phyloP scores from a whole-genome alignment of 176 grass and related monocot species.

The Miscanthus lutarioriparius region DNA sequence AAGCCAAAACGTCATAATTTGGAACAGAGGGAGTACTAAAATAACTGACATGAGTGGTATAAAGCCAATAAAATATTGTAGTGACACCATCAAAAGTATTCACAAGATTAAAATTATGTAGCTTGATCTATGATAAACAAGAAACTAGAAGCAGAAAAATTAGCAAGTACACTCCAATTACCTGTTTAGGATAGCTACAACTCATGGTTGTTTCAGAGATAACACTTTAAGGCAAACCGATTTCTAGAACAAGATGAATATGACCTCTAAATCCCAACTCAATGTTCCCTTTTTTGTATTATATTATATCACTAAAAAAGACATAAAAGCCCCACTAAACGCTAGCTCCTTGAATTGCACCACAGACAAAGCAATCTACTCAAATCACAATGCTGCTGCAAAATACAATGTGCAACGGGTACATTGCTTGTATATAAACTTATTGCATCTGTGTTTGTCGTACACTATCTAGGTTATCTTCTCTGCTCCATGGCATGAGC shows the following conservation, averaged over 20 bases:
- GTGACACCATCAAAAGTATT: neutral
- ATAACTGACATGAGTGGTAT: neutral
- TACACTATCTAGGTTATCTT: neutral
- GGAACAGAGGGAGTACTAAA: neutral
- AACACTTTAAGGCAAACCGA: neutral
- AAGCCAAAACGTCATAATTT: too few relatives aligned
- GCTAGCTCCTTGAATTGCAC: neutral
- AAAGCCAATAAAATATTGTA: neutral
- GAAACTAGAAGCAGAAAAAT: neutral
- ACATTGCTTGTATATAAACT: neutral
- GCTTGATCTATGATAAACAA: slow-evolving; percentile 5
- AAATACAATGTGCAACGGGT: neutral
- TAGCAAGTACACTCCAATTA: neutral
- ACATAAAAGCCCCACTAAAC: neutral
- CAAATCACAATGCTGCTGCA: neutral
- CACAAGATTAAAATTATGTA: neutral
- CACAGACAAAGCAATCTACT: neutral
- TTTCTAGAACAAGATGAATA: neutral
- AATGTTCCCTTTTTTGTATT: neutral
- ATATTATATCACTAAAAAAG: neutral
- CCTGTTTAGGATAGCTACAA: neutral
- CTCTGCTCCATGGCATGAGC: neutral
- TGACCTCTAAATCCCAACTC: neutral
- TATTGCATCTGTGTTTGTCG: neutral
- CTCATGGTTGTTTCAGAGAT: neutral